Evolutionary conservation across 2,329 filamentous ascomycete genomes (phyloP).

Genomic region (Pyricularia pennisetigena): DNA sequence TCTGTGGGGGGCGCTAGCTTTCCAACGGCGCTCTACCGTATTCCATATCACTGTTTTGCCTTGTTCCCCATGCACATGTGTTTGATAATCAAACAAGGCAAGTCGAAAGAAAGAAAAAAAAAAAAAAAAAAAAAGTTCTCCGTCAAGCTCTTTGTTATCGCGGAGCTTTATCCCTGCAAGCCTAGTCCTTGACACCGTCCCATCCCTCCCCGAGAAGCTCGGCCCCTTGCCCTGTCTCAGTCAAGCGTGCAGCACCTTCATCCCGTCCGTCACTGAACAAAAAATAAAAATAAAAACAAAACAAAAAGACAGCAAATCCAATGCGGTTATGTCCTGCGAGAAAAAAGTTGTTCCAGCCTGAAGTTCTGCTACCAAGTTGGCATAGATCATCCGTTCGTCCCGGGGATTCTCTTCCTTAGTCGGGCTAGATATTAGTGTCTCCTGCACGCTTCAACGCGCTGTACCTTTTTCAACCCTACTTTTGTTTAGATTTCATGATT

Average conservation of each 20-base stretch:
- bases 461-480: neutral
- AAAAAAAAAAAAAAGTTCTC: neutral
- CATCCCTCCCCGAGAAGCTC: neutral
- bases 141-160: neutral
- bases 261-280: neutral
- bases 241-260: neutral
- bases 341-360: neutral
- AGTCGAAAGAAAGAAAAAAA: too few relatives aligned
- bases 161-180: neutral
- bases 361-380: neutral
- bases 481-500: neutral
- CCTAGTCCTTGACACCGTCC: neutral
- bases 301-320: neutral
- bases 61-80: neutral
- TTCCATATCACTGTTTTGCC: neutral
- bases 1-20: neutral
- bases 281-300: neutral
- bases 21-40: neutral
- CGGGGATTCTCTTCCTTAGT: neutral
- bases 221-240: conserved; percentile 1
- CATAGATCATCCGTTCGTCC: neutral
- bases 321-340: neutral
- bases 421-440: neutral
- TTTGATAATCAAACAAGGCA: neutral
- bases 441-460: neutral